Evolutionary conservation across 2,329 filamentous ascomycete species (phyloP), one percentile per base, ranked within the genome.

Genomic region (Thielaviopsis musarum): DNA sequence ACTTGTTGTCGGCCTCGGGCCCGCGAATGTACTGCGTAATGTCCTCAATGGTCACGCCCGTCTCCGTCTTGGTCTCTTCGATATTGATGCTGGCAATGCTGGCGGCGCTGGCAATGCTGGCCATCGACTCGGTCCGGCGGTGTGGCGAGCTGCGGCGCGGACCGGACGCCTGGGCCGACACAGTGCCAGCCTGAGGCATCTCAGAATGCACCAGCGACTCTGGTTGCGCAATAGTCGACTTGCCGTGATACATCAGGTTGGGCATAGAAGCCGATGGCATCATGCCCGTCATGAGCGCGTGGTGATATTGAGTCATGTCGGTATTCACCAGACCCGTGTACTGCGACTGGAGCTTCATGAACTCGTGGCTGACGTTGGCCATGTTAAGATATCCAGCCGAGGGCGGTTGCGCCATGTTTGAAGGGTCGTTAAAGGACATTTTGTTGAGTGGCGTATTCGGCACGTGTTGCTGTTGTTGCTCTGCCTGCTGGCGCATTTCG

Each of bases 1-100:
- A 93, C 71, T 89, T 90, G 65, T 84, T 84, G 65, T 90, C 86
- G 2, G 82, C 75, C 65, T 88, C 85, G 0, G 87, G 87, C 1
- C 85, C 85, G 55, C 79, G 77, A 65, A 91, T 91, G 70, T 78
- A 88, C 56, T 80, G 78, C 4, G 83, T 79, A 65, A 91, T 91
- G 65, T 97, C 89, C 65, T 96, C 91, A 52, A 85, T 75, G 0
- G 87, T 91, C 60, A 97, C 85, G 26, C 91, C 91, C 0, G 91
- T 96, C 64, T 90, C 84, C 59, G 78, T 83, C 67, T 81, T 81
- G 26, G 80, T 78, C 66, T 83, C 80, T 63, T 84, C 82, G 45
- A 84, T 80, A 66, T 83, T 82, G 70, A 83, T 80, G 66, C 75
- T 77, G 12, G 78, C 76, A 60, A 82, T 82, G 68, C 78, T 81